Evolutionary conservation across 2,329 filamentous ascomycete species (phyloP).

Genomic region (Botrytis byssoidea): DNA sequence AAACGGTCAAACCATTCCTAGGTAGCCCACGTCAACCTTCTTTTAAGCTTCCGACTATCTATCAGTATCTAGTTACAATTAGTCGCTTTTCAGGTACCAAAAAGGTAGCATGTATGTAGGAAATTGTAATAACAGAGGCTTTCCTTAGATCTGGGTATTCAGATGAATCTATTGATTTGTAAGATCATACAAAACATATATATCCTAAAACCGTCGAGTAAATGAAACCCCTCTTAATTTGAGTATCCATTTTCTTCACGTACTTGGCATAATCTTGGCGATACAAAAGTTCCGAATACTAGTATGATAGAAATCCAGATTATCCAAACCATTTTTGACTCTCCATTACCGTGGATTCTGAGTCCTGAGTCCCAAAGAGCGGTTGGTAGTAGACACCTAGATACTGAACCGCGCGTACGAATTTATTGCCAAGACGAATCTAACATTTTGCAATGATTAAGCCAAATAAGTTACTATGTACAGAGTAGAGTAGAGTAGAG

Average conservation of each 20-base stretch:
- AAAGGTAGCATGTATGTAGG: neutral
- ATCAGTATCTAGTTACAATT: neutral
- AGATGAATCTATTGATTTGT: neutral
- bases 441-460: neutral
- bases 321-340: neutral
- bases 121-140: neutral
- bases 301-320: neutral
- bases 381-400: neutral
- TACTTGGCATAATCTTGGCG: neutral
- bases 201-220: neutral
- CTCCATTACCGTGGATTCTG: neutral
- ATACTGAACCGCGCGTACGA: conserved; percentile 8
- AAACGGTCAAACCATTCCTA: neutral
- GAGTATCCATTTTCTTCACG: neutral
- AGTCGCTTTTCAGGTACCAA: neutral
- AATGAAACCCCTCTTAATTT: neutral
- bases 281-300: neutral
- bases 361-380: neutral
- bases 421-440: neutral
- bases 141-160: neutral
- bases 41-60: neutral
- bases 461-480: neutral
- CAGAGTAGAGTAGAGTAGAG: neutral
- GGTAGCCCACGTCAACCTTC: conserved; percentile 4
- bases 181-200: neutral